Evolutionary conservation across 768 basidiomycete genomes (phyloP).

Genomic region (Lyophyllum decastes): DNA sequence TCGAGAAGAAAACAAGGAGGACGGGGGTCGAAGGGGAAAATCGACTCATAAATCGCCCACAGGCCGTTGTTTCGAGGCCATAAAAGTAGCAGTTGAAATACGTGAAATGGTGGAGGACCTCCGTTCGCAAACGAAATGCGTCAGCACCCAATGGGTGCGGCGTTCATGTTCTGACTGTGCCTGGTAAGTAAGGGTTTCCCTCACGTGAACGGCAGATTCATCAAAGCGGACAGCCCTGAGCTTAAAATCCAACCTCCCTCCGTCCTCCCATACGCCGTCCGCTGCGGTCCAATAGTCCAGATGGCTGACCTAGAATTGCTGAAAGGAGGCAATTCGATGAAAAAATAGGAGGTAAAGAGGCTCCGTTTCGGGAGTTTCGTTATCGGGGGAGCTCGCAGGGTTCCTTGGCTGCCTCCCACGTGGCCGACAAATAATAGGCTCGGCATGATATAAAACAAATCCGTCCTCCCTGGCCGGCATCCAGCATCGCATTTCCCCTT

Average conservation of each 20-base stretch:
- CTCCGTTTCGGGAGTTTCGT: background rate
- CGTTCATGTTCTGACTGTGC: background rate
- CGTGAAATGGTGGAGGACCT: background rate
- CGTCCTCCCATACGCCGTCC: background rate
- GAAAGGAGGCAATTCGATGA: background rate
- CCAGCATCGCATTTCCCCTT: constrained; percentile 2
- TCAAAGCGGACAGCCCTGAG: constrained; percentile 6
- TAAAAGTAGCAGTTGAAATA: background rate
- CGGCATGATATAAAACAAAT: constrained; percentile 24
- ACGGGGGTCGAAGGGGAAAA: too few species aligned
- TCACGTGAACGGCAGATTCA: constrained; percentile 7
- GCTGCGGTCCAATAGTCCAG: background rate
- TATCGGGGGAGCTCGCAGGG: background rate
- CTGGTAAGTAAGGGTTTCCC: background rate
- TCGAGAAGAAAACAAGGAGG: background rate
- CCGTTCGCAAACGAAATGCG: background rate
- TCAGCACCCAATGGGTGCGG: background rate
- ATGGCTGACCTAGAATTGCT: background rate
- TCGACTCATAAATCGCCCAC: too few species aligned
- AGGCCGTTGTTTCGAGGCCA: background rate
- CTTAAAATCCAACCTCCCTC: background rate
- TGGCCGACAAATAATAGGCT: constrained; percentile 16
- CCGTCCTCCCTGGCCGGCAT: background rate
- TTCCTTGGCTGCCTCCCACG: constrained; percentile 13
- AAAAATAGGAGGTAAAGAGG: background rate